Evolutionary conservation across 1,284 basidiomycete species (phyloP), one percentile per base, ranked within the genome.

Genomic region (Ganoderma sp.): DNA sequence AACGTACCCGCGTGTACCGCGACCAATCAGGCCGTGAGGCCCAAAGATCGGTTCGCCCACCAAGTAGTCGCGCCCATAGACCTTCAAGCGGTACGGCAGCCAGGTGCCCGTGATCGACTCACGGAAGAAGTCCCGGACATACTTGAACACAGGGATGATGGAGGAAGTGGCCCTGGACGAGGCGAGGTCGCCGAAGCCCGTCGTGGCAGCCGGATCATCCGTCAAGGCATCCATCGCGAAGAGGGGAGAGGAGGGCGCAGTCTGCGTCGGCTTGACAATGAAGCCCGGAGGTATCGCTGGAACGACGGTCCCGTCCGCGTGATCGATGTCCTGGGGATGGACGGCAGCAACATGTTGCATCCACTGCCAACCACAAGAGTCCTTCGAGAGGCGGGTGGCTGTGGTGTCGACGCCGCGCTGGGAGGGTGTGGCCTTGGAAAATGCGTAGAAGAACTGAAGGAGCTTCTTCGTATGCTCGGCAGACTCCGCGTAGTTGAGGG

Each of bases 71-170:
- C 39, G 45, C 0, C 34, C 62, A 22, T n/a, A 17, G 22, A 69
- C 48, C 37, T 41, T 56, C 41, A 71, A 56, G 37, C 45, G 34
- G 45, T 69, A 65, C 4, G 67, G 63, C 7, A 65, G 62, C 41
- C 48, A 65, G 22, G 25, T n/a, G 0, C 28, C 28, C 6, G 2
- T 25, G 48, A 72, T 59, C 1, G 71, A 69, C 10, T 57, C 25
- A 0, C 52, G 34, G 50, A 69, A 72, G 60, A 50, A 7, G 6
- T 63, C 28, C 28, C 71, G 68, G 48, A 72, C 54, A 39, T 68
- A 66, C 9, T 45, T 43, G 42, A 69, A 68, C 1, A 69, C 62
- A 3, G 45, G 64, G n/a, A 34, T 12, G 17, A 37, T 48, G 37
- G 7, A 25, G 9, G n/a, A 6, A 3, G 22, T 25, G 39, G n/a